Percentiles rank a stretch among this genome's conserved stretches.
These are phyloP conservation scores for Fusarium devonianum DNA, from an alignment of 2,329 filamentous ascomycete genomes.

Conservation along the genomic window DNA sequence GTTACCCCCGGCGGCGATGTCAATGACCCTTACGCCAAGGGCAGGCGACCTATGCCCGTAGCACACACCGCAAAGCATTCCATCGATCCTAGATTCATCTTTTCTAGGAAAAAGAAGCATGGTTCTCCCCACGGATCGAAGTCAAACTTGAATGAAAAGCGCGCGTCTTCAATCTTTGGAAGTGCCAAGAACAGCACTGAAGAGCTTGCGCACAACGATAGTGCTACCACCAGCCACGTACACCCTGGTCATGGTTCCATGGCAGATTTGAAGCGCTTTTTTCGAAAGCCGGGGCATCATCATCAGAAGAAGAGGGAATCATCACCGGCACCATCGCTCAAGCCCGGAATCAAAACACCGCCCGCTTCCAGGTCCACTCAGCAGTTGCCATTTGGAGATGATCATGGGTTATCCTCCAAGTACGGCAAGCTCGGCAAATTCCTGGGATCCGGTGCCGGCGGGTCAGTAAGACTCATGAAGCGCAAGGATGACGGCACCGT, in stretches of 20 bases:
- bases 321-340: constrained; percentile 63
- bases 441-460: constrained; percentile 90
- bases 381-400: constrained; percentile 89
- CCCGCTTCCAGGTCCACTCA: constrained; percentile 57
- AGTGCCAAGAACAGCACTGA: constrained; percentile 49
- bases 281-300: constrained; percentile 76
- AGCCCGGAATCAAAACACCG: constrained; percentile 58
- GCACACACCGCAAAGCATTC: constrained; percentile 66
- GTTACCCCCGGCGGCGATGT: constrained; percentile 80
- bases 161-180: constrained; percentile 53
- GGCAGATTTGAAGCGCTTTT: constrained; percentile 95
- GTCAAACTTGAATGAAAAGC: constrained; percentile 62
- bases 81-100: constrained; percentile 85
- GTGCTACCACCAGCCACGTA: constrained; percentile 31
- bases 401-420: constrained; percentile 87
- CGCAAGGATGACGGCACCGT: constrained; percentile 89
- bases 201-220: constrained; percentile 42
- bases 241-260: constrained; percentile 75
- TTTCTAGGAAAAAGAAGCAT: constrained; percentile 76
- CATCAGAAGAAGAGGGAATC: constrained; percentile 76
- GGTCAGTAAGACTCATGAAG: constrained; percentile 93
- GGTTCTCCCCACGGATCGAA: constrained; percentile 63
- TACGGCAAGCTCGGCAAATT: constrained; percentile 97
- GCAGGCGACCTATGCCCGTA: constrained; percentile 74
- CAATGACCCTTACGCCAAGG: constrained; percentile 88